Percentiles rank a stretch among this genome's conserved stretches.
These are phyloP conservation scores for Neonectria faginata DNA, from an alignment of 2,329 filamentous ascomycete genomes.

Conservation along the genomic window DNA sequence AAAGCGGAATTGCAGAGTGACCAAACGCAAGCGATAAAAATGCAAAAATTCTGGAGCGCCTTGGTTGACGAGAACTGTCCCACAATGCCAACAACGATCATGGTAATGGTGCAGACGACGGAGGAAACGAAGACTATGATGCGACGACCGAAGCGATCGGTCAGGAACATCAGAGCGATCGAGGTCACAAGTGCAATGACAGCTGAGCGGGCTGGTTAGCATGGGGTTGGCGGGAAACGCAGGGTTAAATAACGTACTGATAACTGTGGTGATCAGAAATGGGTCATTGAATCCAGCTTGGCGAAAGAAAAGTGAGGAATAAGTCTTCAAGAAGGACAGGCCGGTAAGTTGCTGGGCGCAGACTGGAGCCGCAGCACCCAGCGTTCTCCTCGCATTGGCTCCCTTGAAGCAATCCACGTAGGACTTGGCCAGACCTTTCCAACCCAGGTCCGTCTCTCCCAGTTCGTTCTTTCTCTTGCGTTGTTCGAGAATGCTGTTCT, in stretches of 20 bases:
- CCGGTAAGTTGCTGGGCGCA: slow-evolving; percentile 32
- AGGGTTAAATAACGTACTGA: slow-evolving; percentile 12
- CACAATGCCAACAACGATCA: slow-evolving; percentile 27
- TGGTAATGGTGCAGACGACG: slow-evolving; percentile 18
- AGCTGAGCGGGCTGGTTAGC: not conserved
- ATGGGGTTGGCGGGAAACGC: not conserved
- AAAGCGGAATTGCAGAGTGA: slow-evolving; percentile 20
- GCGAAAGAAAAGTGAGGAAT: slow-evolving; percentile 27
- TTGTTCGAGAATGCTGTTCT: slow-evolving; percentile 29
- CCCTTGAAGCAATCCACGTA: slow-evolving; percentile 28
- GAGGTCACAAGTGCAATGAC: slow-evolving; percentile 23
- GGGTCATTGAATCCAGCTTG: slow-evolving; percentile 27
- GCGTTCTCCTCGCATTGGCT: slow-evolving; percentile 21
- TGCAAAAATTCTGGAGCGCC: slow-evolving; percentile 25
- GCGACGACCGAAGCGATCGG: slow-evolving; percentile 26
- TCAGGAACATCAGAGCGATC: slow-evolving; percentile 22
- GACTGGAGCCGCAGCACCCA: slow-evolving; percentile 28
- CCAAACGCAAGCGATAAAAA: slow-evolving; percentile 30
- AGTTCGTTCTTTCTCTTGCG: slow-evolving; percentile 14
- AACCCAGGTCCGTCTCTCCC: slow-evolving; percentile 5
- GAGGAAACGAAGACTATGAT: slow-evolving; percentile 22
- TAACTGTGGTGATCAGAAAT: slow-evolving; percentile 29
- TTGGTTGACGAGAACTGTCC: slow-evolving; percentile 12
- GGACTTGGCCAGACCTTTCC: slow-evolving; percentile 7
- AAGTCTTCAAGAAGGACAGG: slow-evolving; percentile 29